Base-by-base conservation (phyloP, 2,329 filamentous ascomycete species). In the Alternaria burnsii region DNA sequence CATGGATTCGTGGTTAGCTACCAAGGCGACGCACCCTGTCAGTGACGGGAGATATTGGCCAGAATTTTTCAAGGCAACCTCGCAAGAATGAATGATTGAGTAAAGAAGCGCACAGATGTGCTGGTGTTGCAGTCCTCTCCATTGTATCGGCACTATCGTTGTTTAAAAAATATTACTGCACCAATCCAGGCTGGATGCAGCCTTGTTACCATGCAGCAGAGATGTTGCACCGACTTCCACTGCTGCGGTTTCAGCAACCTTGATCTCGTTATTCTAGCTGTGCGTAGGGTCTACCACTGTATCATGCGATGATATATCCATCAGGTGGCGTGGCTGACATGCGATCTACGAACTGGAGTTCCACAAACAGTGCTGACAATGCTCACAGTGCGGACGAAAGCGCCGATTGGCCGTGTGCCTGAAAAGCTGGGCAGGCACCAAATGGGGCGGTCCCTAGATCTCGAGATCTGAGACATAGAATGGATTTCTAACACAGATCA, bases 341-440 rank as follows among this genome's bases (percentile, higher is more conserved):
- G 61, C 55, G 51, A 61, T 48, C 28, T 38, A 36, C 51, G 28
- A 32, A 51, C 46, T 43, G 5, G 41, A 20, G 42, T 11, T 20
- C n/a, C 18, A 26, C 18, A 18, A 14, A 22, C 55, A 34, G 40
- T 48, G 36, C 41, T 50, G n/a, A 30, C 38, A 46, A 26, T 26
- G 24, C 24, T 26, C 24, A 26, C 24, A 26, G 44, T 48, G 28
- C 42, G 32, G 59, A 32, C n/a, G 40, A 42, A n/a, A 4, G 30
- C 30, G 52, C 60, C 54, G 58, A 66, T 66, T 66, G 63, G 63
- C 34, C 42, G 63, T 36, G 62, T 63, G 44, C 63, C 61, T 63
- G 63, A 52, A 41, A 32, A 40, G 32, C 26, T 48, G 14, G 40
- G 41, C 18, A 47, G 20, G 32, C 22, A 38, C 20, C 22, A 30